Base-by-base conservation (phyloP, 192 early-diverging fungal genomes). In the Rhizophagus clarus region DNA sequence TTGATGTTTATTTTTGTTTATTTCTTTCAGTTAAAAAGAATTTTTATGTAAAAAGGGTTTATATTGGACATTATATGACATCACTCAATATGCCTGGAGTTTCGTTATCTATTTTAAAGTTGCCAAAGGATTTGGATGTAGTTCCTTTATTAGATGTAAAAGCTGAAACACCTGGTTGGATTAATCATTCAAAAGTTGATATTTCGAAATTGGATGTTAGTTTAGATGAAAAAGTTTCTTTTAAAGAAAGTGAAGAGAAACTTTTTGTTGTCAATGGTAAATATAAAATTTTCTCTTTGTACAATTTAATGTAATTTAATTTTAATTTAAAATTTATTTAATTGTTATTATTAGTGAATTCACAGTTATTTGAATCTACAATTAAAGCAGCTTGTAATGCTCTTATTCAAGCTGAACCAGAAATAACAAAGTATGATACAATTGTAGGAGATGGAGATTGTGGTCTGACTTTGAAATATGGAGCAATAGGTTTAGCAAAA, bases 371-470 rank as follows among this genome's bases (percentile, higher is more conserved):
- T 20, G 75, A 78, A 75, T 70, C 49, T 34, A 76, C 81, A 17
- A 82, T 90, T 26, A 81, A 74, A 14, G 79, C 79, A 31, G 82
- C 80, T 42, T 45, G 74, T 34, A 61, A 91, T 12, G 83, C 86
- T 10, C 82, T 89, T 26, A 88, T 86, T 71, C 84, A 83, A 28
- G 83, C 82, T 47, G 90, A 91, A 64, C 89, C 95, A 2, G 79
- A 88, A 17, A 85, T 96, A 45, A 95, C 93, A 4, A 79, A 83
- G 40, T 88, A 90, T 47, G 95, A 96, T 74, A 89, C 89, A 70
- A 81, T 95, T 73, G 85, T 91, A 74, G 95, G 95, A 29, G 95
- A 96, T 78, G 95, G 95, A 20, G 95, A 96, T 82, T 96, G 94
- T 79, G 95, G 95, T 20, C 82, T 90, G 20, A 92, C 92, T 14